Evolutionary conservation across 306 rosid species (phyloP).

Genomic region (Senna tora): DNA sequence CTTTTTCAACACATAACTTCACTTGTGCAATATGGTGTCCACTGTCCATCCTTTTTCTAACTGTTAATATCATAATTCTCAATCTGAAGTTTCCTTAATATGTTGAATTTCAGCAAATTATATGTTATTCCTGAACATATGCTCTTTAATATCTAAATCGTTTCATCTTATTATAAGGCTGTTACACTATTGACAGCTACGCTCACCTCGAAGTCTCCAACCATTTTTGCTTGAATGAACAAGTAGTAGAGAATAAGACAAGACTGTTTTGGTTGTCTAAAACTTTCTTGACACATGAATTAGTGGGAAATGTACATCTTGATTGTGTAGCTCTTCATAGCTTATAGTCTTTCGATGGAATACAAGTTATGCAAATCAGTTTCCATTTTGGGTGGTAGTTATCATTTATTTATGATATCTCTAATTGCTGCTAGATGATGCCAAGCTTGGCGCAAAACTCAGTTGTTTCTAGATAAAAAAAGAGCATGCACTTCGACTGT

Average conservation of each 20-base stretch:
- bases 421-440: slow-evolving; percentile 27
- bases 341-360: slow-evolving; percentile 1
- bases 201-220: slow-evolving; percentile 1
- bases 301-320: slow-evolving; percentile 1
- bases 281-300: not conserved
- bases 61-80: not conserved
- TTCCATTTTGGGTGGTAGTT: not conserved
- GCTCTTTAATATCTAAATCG: not conserved
- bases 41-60: not conserved
- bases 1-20: not conserved
- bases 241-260: not conserved
- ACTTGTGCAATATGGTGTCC: not conserved
- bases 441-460: slow-evolving; percentile 1
- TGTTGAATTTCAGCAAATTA: slow-evolving; percentile 11
- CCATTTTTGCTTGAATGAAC: slow-evolving; percentile 1
- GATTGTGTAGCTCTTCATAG: slow-evolving; percentile 14
- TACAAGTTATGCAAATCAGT: not conserved
- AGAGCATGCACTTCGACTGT: slow-evolving; percentile 1
- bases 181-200: slow-evolving; percentile 18
- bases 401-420: not conserved
- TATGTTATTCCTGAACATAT: not conserved
- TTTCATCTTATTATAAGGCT: slow-evolving; percentile 10
- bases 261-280: not conserved
- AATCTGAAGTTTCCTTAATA: not conserved
- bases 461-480: slow-evolving; percentile 4